These are phyloP conservation scores for Globisporangium iwayamae DNA, from an alignment of 352 stramenopile species.

Conservation along the genomic window DNA sequence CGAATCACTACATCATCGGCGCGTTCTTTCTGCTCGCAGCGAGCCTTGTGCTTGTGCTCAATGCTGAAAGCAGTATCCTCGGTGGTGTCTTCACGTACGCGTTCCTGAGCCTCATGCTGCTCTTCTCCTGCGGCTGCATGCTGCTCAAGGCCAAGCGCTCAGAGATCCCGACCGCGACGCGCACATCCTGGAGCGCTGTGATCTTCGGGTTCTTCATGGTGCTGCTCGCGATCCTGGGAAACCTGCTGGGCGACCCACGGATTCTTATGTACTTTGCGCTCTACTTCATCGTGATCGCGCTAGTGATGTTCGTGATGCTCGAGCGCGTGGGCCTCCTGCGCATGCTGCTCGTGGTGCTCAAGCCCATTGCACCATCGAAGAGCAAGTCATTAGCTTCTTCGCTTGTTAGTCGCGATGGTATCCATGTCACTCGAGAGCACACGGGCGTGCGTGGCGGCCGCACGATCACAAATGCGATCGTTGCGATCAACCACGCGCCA, in stretches of 20 bases:
- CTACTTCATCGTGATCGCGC: constrained; percentile 42
- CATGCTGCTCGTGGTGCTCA: constrained; percentile 28
- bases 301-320: constrained; percentile 49
- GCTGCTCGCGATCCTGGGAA: constrained; percentile 42
- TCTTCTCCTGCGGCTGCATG: constrained; percentile 83
- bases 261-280: constrained; percentile 52
- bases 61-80: constrained; percentile 70
- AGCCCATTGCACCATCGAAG: constrained; percentile 31
- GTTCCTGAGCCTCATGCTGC: constrained; percentile 77
- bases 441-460: constrained; percentile 39
- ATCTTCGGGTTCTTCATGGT: constrained; percentile 45
- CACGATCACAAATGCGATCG: constrained; percentile 46
- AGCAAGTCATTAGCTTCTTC: neutral
- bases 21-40: constrained; percentile 62
- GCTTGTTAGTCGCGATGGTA: neutral
- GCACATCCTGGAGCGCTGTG: constrained; percentile 44
- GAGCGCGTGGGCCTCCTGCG: constrained; percentile 43
- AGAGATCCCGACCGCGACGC: constrained; percentile 63
- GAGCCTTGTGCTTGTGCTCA: constrained; percentile 62
- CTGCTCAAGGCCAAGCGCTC: constrained; percentile 84
- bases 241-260: constrained; percentile 40
- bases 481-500: constrained; percentile 44
- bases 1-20: constrained; percentile 80
- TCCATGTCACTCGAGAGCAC: constrained; percentile 18
- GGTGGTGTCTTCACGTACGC: constrained; percentile 84